Evolutionary conservation across 441 rosid genomes (phyloP).

Genomic region (Biscutella laevigata): DNA sequence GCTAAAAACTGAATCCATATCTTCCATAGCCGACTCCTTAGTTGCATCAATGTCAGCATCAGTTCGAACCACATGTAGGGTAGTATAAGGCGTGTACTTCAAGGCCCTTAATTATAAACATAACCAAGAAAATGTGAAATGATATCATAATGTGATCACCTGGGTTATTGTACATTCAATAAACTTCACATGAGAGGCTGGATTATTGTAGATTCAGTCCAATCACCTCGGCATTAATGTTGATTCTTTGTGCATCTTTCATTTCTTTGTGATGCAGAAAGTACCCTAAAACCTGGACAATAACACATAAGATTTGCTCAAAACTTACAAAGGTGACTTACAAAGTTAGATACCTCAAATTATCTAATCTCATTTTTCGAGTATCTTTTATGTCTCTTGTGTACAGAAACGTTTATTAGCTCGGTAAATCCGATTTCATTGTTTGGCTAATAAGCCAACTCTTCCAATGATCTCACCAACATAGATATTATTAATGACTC

Average conservation of each 20-base stretch:
- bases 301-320: too few relatives aligned
- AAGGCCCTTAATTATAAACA: conserved; percentile 59
- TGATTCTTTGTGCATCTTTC: conserved; percentile 94
- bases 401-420: conserved; percentile 6
- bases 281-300: conserved; percentile 85
- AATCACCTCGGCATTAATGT: conserved; percentile 83
- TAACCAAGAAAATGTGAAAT: conserved; percentile 10
- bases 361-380: neutral
- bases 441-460: conserved; percentile 4
- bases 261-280: conserved; percentile 78
- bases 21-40: conserved; percentile 63
- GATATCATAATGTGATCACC: neutral
- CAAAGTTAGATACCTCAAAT: conserved; percentile 1
- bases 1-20: conserved; percentile 77
- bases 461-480: conserved; percentile 1
- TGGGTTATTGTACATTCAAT: neutral
- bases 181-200: neutral
- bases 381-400: neutral
- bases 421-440: conserved; percentile 4
- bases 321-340: too few relatives aligned
- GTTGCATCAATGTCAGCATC: conserved; percentile 73
- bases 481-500: conserved; percentile 51
- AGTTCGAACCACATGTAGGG: conserved; percentile 66
- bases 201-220: neutral
- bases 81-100: conserved; percentile 96